Evolutionary conservation across 1,284 basidiomycete species (phyloP).

Genomic region (Sporisorium scitamineum): DNA sequence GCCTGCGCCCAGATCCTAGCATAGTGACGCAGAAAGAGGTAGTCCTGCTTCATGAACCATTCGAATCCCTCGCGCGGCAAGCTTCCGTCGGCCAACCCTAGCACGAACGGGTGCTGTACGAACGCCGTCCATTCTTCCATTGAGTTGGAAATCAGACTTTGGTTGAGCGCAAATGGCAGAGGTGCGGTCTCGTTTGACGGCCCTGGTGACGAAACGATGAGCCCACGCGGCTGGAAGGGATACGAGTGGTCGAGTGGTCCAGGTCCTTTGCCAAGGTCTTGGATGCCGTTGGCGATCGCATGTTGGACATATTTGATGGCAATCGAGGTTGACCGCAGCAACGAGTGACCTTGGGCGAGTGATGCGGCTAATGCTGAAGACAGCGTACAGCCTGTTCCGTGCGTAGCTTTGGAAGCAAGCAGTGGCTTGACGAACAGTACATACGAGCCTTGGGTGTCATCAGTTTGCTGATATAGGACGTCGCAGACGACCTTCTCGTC

Average conservation of each 20-base stretch:
- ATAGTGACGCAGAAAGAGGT: conserved; percentile 72
- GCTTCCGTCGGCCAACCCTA: conserved; percentile 79
- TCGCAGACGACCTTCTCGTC: conserved; percentile 76
- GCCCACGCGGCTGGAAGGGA: conserved; percentile 71
- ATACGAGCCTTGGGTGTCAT: conserved; percentile 65
- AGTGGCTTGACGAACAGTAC: conserved; percentile 59
- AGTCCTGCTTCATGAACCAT: conserved; percentile 82
- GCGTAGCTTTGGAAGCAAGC: conserved; percentile 71
- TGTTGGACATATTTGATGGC: conserved; percentile 81
- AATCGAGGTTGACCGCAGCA: conserved; percentile 74
- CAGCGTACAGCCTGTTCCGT: conserved; percentile 94
- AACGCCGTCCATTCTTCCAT: conserved; percentile 64
- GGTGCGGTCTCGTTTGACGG: conserved; percentile 33
- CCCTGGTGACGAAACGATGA: conserved; percentile 18
- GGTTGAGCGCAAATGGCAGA: conserved; percentile 50
- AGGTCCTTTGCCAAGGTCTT: conserved; percentile 79
- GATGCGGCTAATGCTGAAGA: conserved; percentile 83
- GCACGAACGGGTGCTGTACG: conserved; percentile 82
- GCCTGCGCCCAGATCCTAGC: conserved; percentile 75
- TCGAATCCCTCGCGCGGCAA: conserved; percentile 78
- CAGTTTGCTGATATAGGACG: conserved; percentile 74
- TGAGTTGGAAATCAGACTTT: conserved; percentile 55
- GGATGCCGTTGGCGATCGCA: conserved; percentile 79
- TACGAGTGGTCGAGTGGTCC: conserved; percentile 91
- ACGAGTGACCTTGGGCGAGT: conserved; percentile 75